Conservation (phyloP, 2,329 filamentous ascomycete species). For the Aspergillus melleus region DNA sequence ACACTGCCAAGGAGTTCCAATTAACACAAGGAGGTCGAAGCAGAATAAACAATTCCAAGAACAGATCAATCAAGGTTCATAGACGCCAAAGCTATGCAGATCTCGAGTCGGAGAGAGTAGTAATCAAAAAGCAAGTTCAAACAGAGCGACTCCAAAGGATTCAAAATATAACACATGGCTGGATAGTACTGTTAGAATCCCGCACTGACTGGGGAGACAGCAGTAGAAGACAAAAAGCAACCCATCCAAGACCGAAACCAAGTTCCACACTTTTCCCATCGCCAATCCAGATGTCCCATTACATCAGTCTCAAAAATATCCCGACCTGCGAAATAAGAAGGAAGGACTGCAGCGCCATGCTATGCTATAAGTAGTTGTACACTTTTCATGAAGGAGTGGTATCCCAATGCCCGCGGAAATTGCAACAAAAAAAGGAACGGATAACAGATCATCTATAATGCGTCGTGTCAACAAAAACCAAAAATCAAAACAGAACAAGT, state of each 20-base stretch:
- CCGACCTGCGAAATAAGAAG: constrained; percentile 36
- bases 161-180: background rate
- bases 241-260: constrained; percentile 1
- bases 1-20: background rate
- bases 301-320: constrained; percentile 17
- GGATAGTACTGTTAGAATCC: background rate
- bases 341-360: constrained; percentile 40
- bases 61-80: constrained; percentile 3
- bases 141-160: background rate
- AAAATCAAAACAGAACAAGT: constrained; percentile 17
- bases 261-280: constrained; percentile 19
- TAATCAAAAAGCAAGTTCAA: constrained; percentile 3
- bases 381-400: constrained; percentile 35
- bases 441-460: constrained; percentile 37
- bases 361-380: constrained; percentile 37
- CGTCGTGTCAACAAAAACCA: constrained; percentile 20
- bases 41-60: background rate
- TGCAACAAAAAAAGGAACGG: constrained; percentile 15
- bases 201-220: background rate
- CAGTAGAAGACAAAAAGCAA: background rate
- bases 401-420: constrained; percentile 29
- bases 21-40: constrained; percentile 2
- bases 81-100: constrained; percentile 33
- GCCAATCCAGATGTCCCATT: constrained; percentile 15
- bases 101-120: background rate